phyloP scores from a whole-genome alignment of 306 rosid species.

The Lablab purpureus region DNA sequence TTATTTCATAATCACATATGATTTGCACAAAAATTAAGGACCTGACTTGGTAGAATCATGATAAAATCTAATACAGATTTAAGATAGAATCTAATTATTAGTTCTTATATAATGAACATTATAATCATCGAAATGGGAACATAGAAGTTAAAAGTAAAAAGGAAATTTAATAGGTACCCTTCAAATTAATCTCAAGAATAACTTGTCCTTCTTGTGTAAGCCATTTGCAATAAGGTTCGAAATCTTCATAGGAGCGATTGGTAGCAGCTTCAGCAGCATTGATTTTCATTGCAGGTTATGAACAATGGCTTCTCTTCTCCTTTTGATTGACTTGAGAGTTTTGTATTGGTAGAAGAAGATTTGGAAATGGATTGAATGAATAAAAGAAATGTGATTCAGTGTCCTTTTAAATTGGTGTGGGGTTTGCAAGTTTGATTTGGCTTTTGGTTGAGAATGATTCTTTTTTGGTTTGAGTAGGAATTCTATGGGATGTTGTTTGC shows the following conservation, averaged over 20 bases:
- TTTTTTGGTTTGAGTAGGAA: slow-evolving; percentile 38
- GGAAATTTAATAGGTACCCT: slow-evolving; percentile 42
- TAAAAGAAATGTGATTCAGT: slow-evolving; percentile 16
- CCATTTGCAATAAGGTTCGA: slow-evolving; percentile 72
- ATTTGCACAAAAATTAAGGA: too few species aligned
- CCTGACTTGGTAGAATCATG: too few species aligned
- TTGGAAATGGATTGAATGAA: slow-evolving; percentile 37
- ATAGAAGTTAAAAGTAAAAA: neutral
- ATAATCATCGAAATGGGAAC: neutral
- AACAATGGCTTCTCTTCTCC: neutral
- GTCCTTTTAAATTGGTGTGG: slow-evolving; percentile 28
- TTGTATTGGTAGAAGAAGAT: slow-evolving; percentile 24
- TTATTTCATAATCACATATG: too few species aligned
- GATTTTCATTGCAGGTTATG: slow-evolving; percentile 42
- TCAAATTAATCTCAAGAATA: slow-evolving; percentile 53
- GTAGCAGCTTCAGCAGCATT: slow-evolving; percentile 35
- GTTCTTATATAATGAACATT: too few species aligned
- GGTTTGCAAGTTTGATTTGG: slow-evolving; percentile 28
- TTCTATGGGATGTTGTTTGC: slow-evolving; percentile 40
- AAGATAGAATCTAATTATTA: too few species aligned
- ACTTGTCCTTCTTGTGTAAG: slow-evolving; percentile 36
- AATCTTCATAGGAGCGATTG: slow-evolving; percentile 52
- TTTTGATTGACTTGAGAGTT: slow-evolving; percentile 11
- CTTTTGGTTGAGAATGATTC: slow-evolving; percentile 48
- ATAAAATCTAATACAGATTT: too few species aligned